phyloP scores from a whole-genome alignment of 352 stramenopile species.

The Pythium vanterpoolii region DNA sequence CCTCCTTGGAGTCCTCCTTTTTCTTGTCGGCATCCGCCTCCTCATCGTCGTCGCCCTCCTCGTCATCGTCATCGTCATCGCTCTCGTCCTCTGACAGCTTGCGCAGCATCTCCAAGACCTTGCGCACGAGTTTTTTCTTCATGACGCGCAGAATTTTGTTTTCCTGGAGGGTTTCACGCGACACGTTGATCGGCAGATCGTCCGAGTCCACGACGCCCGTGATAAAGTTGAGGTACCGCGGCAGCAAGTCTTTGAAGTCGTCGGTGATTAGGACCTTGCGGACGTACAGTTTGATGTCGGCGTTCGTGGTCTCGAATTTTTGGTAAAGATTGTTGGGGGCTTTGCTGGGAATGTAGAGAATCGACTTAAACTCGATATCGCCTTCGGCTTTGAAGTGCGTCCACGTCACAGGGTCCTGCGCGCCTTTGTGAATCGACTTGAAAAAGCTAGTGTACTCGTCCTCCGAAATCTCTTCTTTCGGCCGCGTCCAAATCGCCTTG shows the following conservation, averaged over 20 bases:
- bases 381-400: slow-evolving; percentile 99
- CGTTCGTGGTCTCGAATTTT: slow-evolving; percentile 89
- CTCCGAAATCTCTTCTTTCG: slow-evolving; percentile 95
- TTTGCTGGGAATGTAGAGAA: slow-evolving; percentile 95
- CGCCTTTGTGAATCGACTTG: slow-evolving; percentile 92
- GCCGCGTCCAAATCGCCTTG: slow-evolving; percentile 97
- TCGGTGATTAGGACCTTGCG: slow-evolving; percentile 99
- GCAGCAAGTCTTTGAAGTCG: slow-evolving; percentile 97
- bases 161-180: slow-evolving; percentile 98
- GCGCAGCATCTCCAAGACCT: slow-evolving; percentile 98
- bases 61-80: slow-evolving; percentile 68
- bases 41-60: slow-evolving; percentile 49
- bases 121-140: slow-evolving; percentile 99
- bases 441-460: slow-evolving; percentile 99
- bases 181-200: slow-evolving; percentile 99
- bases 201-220: slow-evolving; percentile 99
- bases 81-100: slow-evolving; percentile 92
- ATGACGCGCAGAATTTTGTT: slow-evolving; percentile 99
- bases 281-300: slow-evolving; percentile 97
- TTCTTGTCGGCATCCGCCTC: slow-evolving; percentile 54
- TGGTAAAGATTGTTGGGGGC: slow-evolving; percentile 88
- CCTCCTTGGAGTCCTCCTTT: slow-evolving; percentile 81
- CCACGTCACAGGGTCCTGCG: slow-evolving; percentile 92
- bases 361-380: slow-evolving; percentile 99
- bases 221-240: slow-evolving; percentile 98